A percentile compares a stretch with the other conserved stretches of the same genome.
Conservation (phyloP, 768 basidiomycete species). For the Naganishia onofrii region DNA sequence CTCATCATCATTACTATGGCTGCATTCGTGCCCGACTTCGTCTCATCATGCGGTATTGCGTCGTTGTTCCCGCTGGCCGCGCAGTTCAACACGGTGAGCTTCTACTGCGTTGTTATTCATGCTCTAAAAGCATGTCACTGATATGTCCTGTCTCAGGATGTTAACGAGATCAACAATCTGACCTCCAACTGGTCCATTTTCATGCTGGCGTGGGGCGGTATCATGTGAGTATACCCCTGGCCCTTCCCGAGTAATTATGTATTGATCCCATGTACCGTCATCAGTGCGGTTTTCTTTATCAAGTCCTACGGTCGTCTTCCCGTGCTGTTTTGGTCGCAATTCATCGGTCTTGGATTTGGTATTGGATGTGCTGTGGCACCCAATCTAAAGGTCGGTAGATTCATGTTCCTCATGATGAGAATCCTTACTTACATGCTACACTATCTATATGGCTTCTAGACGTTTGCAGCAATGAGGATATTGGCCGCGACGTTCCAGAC, state of each 20-base stretch:
- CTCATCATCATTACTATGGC: conserved; percentile 65
- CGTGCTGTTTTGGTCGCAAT: conserved; percentile 67
- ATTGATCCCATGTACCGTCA: conserved; percentile 47
- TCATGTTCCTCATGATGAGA: too few relatives aligned
- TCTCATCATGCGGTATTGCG: conserved; percentile 67
- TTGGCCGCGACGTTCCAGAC: conserved; percentile 63
- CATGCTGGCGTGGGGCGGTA: conserved; percentile 60
- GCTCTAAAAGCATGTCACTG: not conserved
- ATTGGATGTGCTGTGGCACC: conserved; percentile 64
- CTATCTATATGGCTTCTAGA: conserved; percentile 32
- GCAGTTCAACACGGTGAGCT: conserved; percentile 40
- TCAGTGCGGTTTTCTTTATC: conserved; percentile 12
- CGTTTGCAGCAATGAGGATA: conserved; percentile 63
- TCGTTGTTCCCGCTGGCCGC: conserved; percentile 62
- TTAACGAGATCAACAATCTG: conserved; percentile 62
- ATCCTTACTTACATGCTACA: too few relatives aligned
- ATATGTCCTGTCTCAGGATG: conserved; percentile 44
- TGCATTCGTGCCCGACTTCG: conserved; percentile 67
- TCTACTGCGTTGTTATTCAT: not conserved
- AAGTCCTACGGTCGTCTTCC: conserved; percentile 60
- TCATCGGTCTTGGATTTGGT: conserved; percentile 62
- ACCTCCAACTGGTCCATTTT: conserved; percentile 57
- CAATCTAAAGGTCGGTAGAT: conserved; percentile 52
- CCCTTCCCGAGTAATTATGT: not conserved
- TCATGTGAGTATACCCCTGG: conserved; percentile 57